These are phyloP conservation scores for Chaetomiaceae sp. DNA, from an alignment of 2,329 filamentous ascomycete species.

Conservation along the genomic window DNA sequence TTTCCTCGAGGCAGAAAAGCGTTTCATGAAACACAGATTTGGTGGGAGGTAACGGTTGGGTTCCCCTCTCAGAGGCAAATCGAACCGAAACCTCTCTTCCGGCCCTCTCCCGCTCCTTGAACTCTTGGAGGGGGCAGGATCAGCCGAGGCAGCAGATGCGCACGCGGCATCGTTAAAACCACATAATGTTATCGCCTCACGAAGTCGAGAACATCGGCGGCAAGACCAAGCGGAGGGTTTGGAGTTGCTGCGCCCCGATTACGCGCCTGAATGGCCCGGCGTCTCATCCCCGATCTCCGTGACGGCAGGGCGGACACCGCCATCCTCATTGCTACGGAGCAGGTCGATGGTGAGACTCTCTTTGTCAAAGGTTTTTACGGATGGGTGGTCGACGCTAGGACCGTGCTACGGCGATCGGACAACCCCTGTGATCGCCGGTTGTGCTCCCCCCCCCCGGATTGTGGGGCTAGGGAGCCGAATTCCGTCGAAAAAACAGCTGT, in stretches of 20 bases:
- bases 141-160: background rate
- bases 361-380: background rate
- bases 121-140: background rate
- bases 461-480: background rate
- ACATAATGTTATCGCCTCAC: slow-evolving; percentile 4
- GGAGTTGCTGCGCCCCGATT: slow-evolving; percentile 12
- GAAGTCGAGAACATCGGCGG: slow-evolving; percentile 6
- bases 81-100: background rate
- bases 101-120: background rate
- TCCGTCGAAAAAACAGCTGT: no score
- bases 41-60: no score
- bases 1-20: background rate
- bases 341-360: slow-evolving; percentile 3
- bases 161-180: background rate
- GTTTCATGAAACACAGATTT: slow-evolving; percentile 15
- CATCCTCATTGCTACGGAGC: background rate
- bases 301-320: background rate
- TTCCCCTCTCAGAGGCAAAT: background rate
- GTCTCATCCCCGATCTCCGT: background rate
- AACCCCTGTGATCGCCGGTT: background rate
- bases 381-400: background rate
- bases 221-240: slow-evolving; percentile 1
- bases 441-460: background rate
- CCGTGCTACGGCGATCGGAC: background rate
- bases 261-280: background rate